These are phyloP conservation scores for Priceomyces carsonii DNA, from an alignment of 805 yeast species.

Conservation along the genomic window DNA sequence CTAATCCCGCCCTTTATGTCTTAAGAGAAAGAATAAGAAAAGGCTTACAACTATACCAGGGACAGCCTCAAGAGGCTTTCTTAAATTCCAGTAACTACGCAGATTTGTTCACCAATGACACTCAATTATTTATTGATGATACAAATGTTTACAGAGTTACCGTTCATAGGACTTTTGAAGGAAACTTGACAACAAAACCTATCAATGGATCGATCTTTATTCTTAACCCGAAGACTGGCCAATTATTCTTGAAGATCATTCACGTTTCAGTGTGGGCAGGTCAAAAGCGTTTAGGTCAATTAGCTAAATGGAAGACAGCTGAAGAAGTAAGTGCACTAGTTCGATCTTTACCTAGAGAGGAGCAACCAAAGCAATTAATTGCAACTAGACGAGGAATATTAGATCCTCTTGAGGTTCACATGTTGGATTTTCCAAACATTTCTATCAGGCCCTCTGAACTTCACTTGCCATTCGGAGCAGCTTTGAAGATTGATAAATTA, in stretches of 20 bases:
- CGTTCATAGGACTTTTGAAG: slow-evolving; percentile 88
- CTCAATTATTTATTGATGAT: slow-evolving; percentile 87
- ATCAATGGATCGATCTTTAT: slow-evolving; percentile 91
- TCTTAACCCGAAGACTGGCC: slow-evolving; percentile 89
- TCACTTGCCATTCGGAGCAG: slow-evolving; percentile 85
- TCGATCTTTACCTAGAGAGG: slow-evolving; percentile 86
- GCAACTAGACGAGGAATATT: slow-evolving; percentile 87
- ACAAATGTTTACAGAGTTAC: slow-evolving; percentile 92
- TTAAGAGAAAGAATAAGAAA: slow-evolving; percentile 91
- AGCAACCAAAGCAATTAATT: slow-evolving; percentile 90
- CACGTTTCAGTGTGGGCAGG: slow-evolving; percentile 98
- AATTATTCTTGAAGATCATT: slow-evolving; percentile 81
- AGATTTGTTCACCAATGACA: slow-evolving; percentile 82
- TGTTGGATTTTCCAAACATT: slow-evolving; percentile 94
- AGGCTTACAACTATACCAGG: slow-evolving; percentile 89
- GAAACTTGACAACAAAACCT: slow-evolving; percentile 89
- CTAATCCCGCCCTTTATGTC: slow-evolving; percentile 90
- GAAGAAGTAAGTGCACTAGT: slow-evolving; percentile 94
- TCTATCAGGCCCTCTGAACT: slow-evolving; percentile 87
- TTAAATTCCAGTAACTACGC: slow-evolving; percentile 87
- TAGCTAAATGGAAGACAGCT: slow-evolving; percentile 98
- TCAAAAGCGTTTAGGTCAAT: slow-evolving; percentile 86
- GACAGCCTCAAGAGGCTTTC: slow-evolving; percentile 90
- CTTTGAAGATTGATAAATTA: slow-evolving; percentile 77
- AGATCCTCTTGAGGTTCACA: slow-evolving; percentile 95